These are phyloP conservation scores for Phytophthora niederhauseri DNA, from an alignment of 352 stramenopile species.

Conservation along the genomic window DNA sequence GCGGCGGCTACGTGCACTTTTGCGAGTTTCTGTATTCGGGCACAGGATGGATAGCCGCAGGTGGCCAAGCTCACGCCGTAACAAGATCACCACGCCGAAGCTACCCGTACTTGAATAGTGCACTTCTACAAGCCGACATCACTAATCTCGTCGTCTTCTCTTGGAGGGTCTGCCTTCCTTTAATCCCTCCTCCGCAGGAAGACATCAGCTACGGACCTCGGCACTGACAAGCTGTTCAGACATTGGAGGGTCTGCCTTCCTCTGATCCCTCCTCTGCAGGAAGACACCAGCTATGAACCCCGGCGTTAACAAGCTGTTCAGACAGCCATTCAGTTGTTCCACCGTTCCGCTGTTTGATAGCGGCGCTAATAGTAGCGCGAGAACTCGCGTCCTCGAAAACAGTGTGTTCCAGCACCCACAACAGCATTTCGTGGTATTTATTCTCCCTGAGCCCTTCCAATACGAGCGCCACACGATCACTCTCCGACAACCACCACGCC, in stretches of 20 bases:
- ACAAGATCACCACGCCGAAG: too few relatives aligned
- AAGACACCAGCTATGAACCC: not conserved
- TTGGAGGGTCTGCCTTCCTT: not conserved
- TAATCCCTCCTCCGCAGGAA: not conserved
- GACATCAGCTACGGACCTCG: not conserved
- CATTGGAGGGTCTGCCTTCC: not conserved
- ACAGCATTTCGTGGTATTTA: not conserved
- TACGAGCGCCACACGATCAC: not conserved
- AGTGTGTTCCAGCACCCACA: not conserved
- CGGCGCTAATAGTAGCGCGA: not conserved
- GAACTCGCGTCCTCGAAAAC: not conserved
- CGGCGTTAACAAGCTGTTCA: not conserved
- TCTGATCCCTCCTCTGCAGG: not conserved
- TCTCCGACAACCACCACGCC: not conserved
- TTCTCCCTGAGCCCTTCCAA: not conserved
- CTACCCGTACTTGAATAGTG: too few relatives aligned
- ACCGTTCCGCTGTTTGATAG: not conserved
- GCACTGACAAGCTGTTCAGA: not conserved
- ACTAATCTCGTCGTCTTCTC: too few relatives aligned
- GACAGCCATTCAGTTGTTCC: not conserved
- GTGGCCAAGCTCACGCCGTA: too few relatives aligned
- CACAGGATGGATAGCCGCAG: too few relatives aligned
- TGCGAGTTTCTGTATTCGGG: too few relatives aligned
- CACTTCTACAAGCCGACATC: too few relatives aligned
- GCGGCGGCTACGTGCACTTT: too few relatives aligned